These are phyloP conservation scores for Aquilaria malaccensis DNA, from an alignment of 345 rosid genomes.

Conservation along the genomic window DNA sequence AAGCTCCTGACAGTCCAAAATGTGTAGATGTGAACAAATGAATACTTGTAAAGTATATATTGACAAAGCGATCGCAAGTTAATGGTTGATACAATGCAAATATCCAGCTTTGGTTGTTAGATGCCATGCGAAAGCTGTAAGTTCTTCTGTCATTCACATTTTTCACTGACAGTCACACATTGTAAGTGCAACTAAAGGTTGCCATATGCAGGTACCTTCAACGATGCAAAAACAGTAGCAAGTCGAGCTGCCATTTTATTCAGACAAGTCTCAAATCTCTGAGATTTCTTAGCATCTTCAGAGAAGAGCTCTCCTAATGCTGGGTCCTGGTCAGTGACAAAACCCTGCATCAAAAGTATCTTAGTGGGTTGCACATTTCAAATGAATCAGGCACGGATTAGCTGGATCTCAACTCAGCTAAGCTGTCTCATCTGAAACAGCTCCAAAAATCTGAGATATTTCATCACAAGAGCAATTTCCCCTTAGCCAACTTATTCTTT, in stretches of 20 bases:
- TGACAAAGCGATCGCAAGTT: too few relatives aligned
- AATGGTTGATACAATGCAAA: background rate
- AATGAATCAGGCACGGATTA: background rate
- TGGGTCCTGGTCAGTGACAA: constrained; percentile 82
- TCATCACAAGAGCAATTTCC: background rate
- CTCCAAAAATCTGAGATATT: background rate
- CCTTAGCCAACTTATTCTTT: background rate
- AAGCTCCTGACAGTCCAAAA: constrained; percentile 46
- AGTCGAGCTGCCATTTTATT: constrained; percentile 76
- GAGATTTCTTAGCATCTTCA: constrained; percentile 50
- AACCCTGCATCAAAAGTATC: constrained; percentile 46
- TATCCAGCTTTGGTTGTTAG: background rate
- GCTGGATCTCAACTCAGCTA: background rate
- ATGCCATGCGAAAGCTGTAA: background rate
- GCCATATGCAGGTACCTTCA: constrained; percentile 40
- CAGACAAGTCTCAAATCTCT: constrained; percentile 55
- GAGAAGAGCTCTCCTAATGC: constrained; percentile 62
- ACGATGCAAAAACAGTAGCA: constrained; percentile 88
- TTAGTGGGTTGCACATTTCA: constrained; percentile 11
- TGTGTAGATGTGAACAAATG: background rate
- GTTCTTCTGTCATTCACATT: background rate
- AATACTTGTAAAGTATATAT: too few relatives aligned
- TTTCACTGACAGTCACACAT: background rate
- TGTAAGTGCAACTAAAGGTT: background rate
- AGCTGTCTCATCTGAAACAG: background rate